phyloP scores from a whole-genome alignment of 2,329 filamentous ascomycete genomes.

The Fusarium sp. region DNA sequence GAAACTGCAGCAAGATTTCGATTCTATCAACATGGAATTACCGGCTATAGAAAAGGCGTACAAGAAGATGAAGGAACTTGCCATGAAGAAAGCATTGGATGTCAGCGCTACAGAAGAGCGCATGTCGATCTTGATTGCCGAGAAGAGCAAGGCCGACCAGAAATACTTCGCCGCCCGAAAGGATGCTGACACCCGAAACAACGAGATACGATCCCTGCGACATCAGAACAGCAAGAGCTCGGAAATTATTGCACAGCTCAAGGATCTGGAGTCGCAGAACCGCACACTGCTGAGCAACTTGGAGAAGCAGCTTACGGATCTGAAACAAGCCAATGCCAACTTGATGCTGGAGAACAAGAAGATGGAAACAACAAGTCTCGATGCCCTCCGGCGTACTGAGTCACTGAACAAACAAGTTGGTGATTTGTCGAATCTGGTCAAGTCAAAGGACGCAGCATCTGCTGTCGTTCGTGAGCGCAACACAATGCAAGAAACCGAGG shows the following conservation, averaged over 20 bases:
- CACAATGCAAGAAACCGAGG: constrained; percentile 76
- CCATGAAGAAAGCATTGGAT: constrained; percentile 88
- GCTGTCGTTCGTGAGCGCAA: constrained; percentile 67
- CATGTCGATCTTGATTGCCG: constrained; percentile 77
- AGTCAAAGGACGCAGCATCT: constrained; percentile 76
- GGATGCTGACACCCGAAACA: constrained; percentile 85
- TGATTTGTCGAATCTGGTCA: constrained; percentile 80
- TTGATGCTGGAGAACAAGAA: constrained; percentile 79
- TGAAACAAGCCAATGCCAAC: constrained; percentile 81
- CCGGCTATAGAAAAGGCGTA: constrained; percentile 91
- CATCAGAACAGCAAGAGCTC: constrained; percentile 89
- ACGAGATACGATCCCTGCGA: constrained; percentile 82
- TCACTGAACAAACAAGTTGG: constrained; percentile 79
- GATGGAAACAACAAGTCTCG: constrained; percentile 77
- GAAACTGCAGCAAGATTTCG: constrained; percentile 82
- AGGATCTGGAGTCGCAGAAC: constrained; percentile 86
- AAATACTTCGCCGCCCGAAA: constrained; percentile 98
- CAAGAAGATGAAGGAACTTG: constrained; percentile 87
- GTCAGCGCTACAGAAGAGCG: constrained; percentile 82
- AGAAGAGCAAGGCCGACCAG: constrained; percentile 97
- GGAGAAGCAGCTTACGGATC: constrained; percentile 89
- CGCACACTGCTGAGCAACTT: constrained; percentile 82
- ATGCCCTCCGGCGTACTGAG: constrained; percentile 77
- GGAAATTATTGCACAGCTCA: constrained; percentile 92
- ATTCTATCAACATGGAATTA: constrained; percentile 87